These are phyloP conservation scores for Cladosporium cucumerinum DNA, from an alignment of 2,329 filamentous ascomycete genomes.

Conservation along the genomic window DNA sequence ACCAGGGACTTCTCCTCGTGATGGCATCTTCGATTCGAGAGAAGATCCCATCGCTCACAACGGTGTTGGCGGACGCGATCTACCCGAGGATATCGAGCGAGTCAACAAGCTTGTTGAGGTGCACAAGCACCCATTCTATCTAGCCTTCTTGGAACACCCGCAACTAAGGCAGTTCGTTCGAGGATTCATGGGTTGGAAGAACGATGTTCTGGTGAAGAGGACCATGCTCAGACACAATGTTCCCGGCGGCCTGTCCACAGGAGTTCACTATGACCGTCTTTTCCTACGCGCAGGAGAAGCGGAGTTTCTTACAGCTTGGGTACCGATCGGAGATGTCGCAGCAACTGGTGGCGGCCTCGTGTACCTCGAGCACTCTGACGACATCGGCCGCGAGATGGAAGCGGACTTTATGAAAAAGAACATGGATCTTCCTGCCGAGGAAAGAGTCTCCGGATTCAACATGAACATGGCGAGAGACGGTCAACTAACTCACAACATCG, in stretches of 20 bases:
- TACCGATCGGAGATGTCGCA: slow-evolving; percentile 39
- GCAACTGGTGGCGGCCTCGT: slow-evolving; percentile 41
- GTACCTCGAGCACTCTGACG: slow-evolving; percentile 40
- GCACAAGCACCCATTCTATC: slow-evolving; percentile 35
- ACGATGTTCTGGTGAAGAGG: slow-evolving; percentile 35
- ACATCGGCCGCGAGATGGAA: slow-evolving; percentile 40
- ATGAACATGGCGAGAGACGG: slow-evolving; percentile 31
- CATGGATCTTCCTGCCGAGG: slow-evolving; percentile 31
- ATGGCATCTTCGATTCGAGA: slow-evolving; percentile 42
- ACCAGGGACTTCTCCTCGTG: slow-evolving; percentile 37
- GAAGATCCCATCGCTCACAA: slow-evolving; percentile 34
- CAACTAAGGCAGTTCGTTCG: slow-evolving; percentile 36
- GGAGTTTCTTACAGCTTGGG: slow-evolving; percentile 35
- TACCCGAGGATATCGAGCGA: slow-evolving; percentile 29
- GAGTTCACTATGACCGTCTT: slow-evolving; percentile 43
- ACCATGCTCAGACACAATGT: slow-evolving; percentile 42
- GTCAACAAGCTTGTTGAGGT: slow-evolving; percentile 32
- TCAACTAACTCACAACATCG: slow-evolving; percentile 26
- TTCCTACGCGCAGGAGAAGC: slow-evolving; percentile 41
- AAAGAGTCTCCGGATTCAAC: slow-evolving; percentile 42
- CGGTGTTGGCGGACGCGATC: slow-evolving; percentile 28
- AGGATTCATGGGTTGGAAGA: slow-evolving; percentile 38
- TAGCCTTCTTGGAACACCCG: slow-evolving; percentile 37
- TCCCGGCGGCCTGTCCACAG: slow-evolving; percentile 37
- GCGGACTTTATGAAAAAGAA: slow-evolving; percentile 35